Percentiles rank a stretch among this genome's conserved stretches.
These are phyloP conservation scores for Plantago lanceolata DNA, from an alignment of 305 asterid genomes.

Conservation along the genomic window DNA sequence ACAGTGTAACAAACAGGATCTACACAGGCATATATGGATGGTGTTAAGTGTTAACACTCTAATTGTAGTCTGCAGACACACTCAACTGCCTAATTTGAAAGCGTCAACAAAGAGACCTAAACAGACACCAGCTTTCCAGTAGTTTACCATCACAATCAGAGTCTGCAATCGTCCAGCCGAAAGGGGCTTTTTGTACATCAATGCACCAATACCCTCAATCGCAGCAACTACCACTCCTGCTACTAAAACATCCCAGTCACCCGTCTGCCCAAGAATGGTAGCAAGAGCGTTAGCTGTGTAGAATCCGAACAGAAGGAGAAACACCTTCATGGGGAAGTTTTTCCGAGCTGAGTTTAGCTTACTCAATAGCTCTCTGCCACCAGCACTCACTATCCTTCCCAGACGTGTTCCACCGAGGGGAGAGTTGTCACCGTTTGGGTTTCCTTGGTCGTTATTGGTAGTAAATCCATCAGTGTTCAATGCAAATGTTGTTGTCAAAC, in stretches of 20 bases:
- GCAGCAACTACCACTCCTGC: constrained; percentile 96
- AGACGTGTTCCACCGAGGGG: constrained; percentile 78
- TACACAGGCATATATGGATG: background rate
- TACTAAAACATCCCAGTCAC: constrained; percentile 95
- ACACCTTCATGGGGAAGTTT: constrained; percentile 76
- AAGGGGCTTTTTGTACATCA: constrained; percentile 74
- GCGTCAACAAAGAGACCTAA: constrained; percentile 94
- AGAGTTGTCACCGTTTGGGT: constrained; percentile 35
- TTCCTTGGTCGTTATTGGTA: constrained; percentile 49
- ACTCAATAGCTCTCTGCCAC: constrained; percentile 63
- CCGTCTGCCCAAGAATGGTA: constrained; percentile 91
- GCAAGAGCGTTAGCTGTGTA: constrained; percentile 95
- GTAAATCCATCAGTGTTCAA: constrained; percentile 68
- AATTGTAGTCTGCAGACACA: background rate
- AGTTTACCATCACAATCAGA: constrained; percentile 70
- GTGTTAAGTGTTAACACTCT: no score
- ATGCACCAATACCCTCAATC: constrained; percentile 88
- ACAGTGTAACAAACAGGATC: no score
- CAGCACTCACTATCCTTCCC: constrained; percentile 78
- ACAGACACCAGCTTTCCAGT: constrained; percentile 95
- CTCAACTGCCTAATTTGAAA: constrained; percentile 77
- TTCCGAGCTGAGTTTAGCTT: constrained; percentile 87
- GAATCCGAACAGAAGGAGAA: constrained; percentile 86
- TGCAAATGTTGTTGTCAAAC: constrained; percentile 51
- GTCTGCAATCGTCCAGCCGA: constrained; percentile 55